Base-by-base conservation (phyloP, 148 eudicot genomes). In the Simmondsia chinensis region DNA sequence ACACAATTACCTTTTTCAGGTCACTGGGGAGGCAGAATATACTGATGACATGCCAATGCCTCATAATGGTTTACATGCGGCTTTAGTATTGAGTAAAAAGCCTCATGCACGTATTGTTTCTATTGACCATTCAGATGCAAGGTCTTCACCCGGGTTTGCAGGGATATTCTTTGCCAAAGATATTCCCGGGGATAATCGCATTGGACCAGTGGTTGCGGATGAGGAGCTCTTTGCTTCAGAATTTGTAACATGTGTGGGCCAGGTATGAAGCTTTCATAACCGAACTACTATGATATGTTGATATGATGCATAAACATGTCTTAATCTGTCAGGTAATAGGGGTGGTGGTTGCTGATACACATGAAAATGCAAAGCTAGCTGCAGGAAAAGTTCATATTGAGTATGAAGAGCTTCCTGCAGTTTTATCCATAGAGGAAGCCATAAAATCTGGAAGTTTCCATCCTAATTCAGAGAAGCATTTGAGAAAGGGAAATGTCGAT, bases 21-120 rank as follows among this genome's bases (percentile, higher is more conserved):
- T 88, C 35, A 77, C 96, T 9, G 96, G 96, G 18, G 96, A 93
- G 65, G 99, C 96, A 43, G 94, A 86, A 69, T 93, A 86, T 48
- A 77, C 81, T 31, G 99, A 93, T 73, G 99, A 93, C 65, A 30
- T 71, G 33, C 78, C 83, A 29, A 60, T 73, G 82, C 94, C 99
- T 27, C 84, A 78, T 16, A 76, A 72, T 59, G 60, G 89, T 50
- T 61, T 86, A 45, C 87, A 93, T 67, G 99, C 83, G 68, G 94
- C 91, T 48, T 48, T 86, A 28, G 35, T 93, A 42, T 34, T 86
- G 61, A 93, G 99, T 57, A 69, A 50, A 63, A 93, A 86, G 71
- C 94, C 99, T 62, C 94, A 93, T 82, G 99, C 99, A 61, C 83
- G 87, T 46, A 72, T 93, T 56, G 43, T 82, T 39, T 77, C 87